These are phyloP conservation scores for Trichophyton mentagrophytes DNA, from an alignment of 2,329 filamentous ascomycete species.

Conservation along the genomic window DNA sequence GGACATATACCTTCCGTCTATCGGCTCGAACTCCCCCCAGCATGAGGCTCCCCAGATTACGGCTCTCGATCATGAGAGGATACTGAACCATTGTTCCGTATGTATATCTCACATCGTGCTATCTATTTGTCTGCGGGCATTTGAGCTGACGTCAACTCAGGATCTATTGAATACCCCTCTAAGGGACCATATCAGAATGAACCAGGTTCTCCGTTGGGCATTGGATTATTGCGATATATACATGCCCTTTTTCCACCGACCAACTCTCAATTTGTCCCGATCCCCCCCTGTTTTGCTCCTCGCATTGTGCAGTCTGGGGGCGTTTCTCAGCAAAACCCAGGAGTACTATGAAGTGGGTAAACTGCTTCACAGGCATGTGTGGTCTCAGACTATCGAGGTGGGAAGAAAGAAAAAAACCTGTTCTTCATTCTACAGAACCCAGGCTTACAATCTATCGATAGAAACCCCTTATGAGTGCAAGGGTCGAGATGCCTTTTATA, in stretches of 20 bases:
- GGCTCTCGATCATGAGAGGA: slow-evolving; percentile 10
- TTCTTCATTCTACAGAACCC: not conserved
- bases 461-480: slow-evolving; percentile 13
- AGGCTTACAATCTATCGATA: not conserved
- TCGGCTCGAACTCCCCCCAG: slow-evolving; percentile 6
- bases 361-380: slow-evolving; percentile 12
- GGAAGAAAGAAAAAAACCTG: not conserved
- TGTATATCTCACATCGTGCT: not conserved
- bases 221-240: slow-evolving; percentile 16
- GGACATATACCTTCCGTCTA: slow-evolving; percentile 7
- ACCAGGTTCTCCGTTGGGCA: slow-evolving; percentile 10
- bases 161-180: slow-evolving; percentile 9
- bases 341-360: slow-evolving; percentile 10
- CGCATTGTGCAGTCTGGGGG: slow-evolving; percentile 13
- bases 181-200: slow-evolving; percentile 9
- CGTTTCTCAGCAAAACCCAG: slow-evolving; percentile 8
- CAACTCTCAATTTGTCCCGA: slow-evolving; percentile 12
- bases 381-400: slow-evolving; percentile 13
- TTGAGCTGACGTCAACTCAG: slow-evolving; percentile 3
- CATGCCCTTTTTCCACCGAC: slow-evolving; percentile 15
- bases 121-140: not conserved
- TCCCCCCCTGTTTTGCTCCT: slow-evolving; percentile 12
- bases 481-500: slow-evolving; percentile 15
- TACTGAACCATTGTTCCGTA: slow-evolving; percentile 12
- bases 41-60: slow-evolving; percentile 5